phyloP scores from a whole-genome alignment of 2,329 filamentous ascomycete species.

The Biscogniauxia mediterranea region DNA sequence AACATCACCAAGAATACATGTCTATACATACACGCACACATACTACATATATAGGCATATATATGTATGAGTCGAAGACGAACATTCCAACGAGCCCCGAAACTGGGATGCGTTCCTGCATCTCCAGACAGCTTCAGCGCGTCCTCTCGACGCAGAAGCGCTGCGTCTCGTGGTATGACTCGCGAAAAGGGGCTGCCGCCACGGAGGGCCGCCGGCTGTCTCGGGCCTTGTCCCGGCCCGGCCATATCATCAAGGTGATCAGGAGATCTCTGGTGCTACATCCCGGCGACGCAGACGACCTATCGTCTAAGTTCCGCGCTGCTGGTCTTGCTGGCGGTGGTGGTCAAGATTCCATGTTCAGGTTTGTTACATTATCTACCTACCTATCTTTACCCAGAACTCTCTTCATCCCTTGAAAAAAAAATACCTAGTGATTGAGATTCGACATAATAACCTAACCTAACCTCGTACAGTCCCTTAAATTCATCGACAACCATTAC shows the following conservation, averaged over 20 bases:
- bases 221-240: neutral
- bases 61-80: neutral
- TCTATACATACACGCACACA: neutral
- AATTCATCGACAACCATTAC: no score
- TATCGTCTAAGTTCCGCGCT: neutral
- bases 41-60: neutral
- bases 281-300: neutral
- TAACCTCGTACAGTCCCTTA: no score
- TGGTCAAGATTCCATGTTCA: neutral
- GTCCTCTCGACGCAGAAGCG: neutral
- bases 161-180: neutral
- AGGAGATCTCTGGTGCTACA: neutral
- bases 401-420: no score
- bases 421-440: no score
- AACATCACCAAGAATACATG: neutral
- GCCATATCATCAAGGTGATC: neutral
- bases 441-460: no score
- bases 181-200: neutral
- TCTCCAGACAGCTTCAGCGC: neutral
- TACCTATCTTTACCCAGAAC: no score
- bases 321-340: neutral
- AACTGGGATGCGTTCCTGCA: neutral
- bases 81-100: neutral
- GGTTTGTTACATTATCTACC: neutral
- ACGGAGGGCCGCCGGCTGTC: neutral